Percentiles rank a stretch among this genome's conserved stretches.
Evolutionary conservation across 2,329 filamentous ascomycete genomes (phyloP).

Genomic region (Alternaria tenuissima): DNA sequence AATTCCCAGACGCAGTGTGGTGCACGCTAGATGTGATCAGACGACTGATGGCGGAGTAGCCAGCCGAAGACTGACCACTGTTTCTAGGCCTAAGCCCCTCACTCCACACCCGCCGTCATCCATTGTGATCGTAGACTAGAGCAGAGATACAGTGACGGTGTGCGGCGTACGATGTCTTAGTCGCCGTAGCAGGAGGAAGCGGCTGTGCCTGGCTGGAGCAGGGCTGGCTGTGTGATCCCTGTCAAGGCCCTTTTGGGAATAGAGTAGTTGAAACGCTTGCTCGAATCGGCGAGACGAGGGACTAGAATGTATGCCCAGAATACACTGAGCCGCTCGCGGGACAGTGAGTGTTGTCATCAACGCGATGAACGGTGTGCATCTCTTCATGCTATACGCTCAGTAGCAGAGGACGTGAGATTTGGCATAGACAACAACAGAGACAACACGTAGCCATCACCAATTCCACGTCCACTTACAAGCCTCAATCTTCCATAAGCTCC

Average conservation of each 20-base stretch:
- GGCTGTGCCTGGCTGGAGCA: constrained; percentile 12
- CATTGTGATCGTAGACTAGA: background rate
- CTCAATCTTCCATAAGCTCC: background rate
- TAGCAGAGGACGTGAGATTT: background rate
- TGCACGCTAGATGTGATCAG: constrained; percentile 12
- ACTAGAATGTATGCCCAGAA: constrained; percentile 1
- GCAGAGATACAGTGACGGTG: constrained; percentile 3
- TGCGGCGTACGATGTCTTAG: constrained; percentile 6
- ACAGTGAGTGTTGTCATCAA: background rate
- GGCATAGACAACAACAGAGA: constrained; percentile 1
- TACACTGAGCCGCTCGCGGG: background rate
- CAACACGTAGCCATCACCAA: background rate
- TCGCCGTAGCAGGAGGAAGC: constrained; percentile 1
- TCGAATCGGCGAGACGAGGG: background rate
- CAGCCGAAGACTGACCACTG: background rate
- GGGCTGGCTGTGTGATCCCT: constrained; percentile 7
- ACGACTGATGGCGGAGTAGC: constrained; percentile 5
- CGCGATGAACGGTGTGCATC: background rate
- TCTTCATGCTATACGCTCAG: background rate
- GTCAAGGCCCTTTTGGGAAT: constrained; percentile 1
- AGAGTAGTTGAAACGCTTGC: background rate
- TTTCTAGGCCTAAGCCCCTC: constrained; percentile 5
- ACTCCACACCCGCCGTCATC: background rate
- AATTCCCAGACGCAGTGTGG: background rate
- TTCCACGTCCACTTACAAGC: background rate